phyloP scores from a whole-genome alignment of 257 asterid genomes.

The Solanum bulbocastanum region DNA sequence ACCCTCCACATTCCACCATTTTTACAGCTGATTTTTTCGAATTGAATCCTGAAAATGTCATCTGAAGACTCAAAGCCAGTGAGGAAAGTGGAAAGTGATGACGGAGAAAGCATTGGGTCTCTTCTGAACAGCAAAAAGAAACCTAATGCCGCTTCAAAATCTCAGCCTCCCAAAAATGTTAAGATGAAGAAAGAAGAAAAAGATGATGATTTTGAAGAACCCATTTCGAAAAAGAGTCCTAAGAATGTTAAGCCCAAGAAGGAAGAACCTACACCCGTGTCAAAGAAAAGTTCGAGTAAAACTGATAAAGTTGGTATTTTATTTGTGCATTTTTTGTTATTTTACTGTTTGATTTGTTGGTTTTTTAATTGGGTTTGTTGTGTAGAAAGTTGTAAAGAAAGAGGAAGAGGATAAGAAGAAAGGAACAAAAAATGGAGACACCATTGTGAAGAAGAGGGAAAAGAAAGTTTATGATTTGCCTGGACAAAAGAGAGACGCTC shows the following conservation, averaged over 20 bases:
- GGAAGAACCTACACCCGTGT: not conserved
- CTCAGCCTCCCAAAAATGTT: constrained; percentile 10
- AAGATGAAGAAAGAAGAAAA: constrained; percentile 37
- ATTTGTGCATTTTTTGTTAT: not conserved
- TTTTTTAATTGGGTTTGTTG: not conserved
- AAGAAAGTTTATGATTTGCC: constrained; percentile 68
- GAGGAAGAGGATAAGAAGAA: constrained; percentile 24
- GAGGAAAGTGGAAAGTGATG: constrained; percentile 36
- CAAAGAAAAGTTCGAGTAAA: constrained; percentile 9
- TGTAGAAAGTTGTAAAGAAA: constrained; percentile 10
- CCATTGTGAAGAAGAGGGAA: constrained; percentile 40
- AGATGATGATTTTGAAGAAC: constrained; percentile 34
- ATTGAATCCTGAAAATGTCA: constrained; percentile 12
- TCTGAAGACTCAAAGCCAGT: constrained; percentile 11
- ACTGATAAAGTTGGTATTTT: not conserved
- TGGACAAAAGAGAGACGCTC: constrained; percentile 82
- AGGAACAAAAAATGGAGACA: constrained; percentile 26
- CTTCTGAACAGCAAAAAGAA: constrained; percentile 18
- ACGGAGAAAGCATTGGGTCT: constrained; percentile 19
- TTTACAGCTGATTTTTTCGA: not conserved
- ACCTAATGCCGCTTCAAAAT: constrained; percentile 20
- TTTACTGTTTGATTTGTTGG: not conserved
- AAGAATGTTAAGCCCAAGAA: not conserved
- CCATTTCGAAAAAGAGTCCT: constrained; percentile 1
- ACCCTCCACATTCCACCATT: not conserved